Evolutionary conservation across 2,329 filamentous ascomycete genomes (phyloP).

Genomic region (Atkinsonella texensis): DNA sequence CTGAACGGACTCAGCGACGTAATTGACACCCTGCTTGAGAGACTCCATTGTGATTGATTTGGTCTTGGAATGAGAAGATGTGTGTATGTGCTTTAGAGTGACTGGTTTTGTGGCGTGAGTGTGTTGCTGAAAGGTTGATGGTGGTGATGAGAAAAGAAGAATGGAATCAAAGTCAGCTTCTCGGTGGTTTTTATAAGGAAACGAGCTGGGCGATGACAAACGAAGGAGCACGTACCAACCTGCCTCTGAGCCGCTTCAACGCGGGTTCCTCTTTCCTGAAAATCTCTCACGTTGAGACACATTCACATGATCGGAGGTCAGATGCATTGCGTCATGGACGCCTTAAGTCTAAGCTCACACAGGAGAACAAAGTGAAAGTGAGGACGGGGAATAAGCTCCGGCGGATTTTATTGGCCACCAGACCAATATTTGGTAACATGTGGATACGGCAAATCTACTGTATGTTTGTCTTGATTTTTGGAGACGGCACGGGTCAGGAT

Average conservation of each 20-base stretch:
- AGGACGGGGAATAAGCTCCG: constrained; percentile 2
- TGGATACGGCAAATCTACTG: background rate
- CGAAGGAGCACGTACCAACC: background rate
- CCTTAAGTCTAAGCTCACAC: background rate
- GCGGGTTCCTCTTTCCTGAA: background rate
- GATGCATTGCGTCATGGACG: constrained; percentile 4
- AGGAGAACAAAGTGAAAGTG: background rate
- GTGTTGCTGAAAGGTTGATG: background rate
- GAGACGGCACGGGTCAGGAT: background rate
- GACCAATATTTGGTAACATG: background rate
- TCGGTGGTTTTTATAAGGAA: constrained; percentile 1
- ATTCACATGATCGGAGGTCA: constrained; percentile 1
- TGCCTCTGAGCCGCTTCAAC: background rate
- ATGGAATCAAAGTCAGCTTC: background rate
- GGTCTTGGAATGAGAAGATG: constrained; percentile 8
- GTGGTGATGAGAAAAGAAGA: background rate
- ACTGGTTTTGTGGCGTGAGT: background rate
- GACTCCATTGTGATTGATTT: constrained; percentile 34
- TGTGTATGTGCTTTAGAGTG: constrained; percentile 8
- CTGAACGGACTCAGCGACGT: constrained; percentile 51
- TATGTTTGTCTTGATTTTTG: background rate
- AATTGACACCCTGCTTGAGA: constrained; percentile 52
- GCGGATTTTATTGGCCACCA: background rate
- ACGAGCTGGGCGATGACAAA: background rate
- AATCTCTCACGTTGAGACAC: background rate